Evolutionary conservation across 768 basidiomycete genomes (phyloP).

Genomic region (Auricularia auricula-judae): DNA sequence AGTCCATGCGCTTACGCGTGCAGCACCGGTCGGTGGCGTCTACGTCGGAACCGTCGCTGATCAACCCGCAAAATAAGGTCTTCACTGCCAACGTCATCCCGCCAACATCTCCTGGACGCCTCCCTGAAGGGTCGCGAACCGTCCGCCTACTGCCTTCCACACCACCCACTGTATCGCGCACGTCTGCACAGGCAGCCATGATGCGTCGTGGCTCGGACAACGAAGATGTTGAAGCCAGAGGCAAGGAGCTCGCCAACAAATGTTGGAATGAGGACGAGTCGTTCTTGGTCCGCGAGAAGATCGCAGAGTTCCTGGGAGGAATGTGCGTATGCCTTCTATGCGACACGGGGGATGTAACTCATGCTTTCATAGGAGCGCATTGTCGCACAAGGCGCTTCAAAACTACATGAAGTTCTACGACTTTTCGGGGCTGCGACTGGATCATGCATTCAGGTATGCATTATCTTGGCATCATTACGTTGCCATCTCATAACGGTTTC

Average conservation of each 20-base stretch:
- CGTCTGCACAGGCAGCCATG: background rate
- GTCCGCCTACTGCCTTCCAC: constrained; percentile 11
- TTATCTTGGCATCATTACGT: background rate
- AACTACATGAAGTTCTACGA: constrained; percentile 87
- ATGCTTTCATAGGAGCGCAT: constrained; percentile 41
- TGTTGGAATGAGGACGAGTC: constrained; percentile 83
- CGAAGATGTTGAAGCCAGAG: constrained; percentile 50
- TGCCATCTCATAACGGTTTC: background rate
- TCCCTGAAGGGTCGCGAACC: constrained; percentile 8
- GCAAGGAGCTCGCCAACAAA: constrained; percentile 58
- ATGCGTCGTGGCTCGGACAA: background rate
- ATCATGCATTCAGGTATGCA: constrained; percentile 75
- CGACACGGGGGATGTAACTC: constrained; percentile 3
- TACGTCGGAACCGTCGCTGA: constrained; percentile 72
- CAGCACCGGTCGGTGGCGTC: constrained; percentile 65
- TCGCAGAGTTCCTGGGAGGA: constrained; percentile 94
- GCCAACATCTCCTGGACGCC: background rate
- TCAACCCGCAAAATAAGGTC: constrained; percentile 16
- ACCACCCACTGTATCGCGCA: background rate
- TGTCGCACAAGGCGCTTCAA: constrained; percentile 66
- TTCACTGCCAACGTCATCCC: background rate
- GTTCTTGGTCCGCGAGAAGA: constrained; percentile 79
- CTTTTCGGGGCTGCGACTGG: constrained; percentile 70
- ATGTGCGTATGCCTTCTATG: constrained; percentile 43
- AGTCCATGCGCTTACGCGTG: constrained; percentile 39